Evolutionary conservation across 2,329 filamentous ascomycete genomes (phyloP), one percentile per base, ranked within the genome.

Genomic region (Aureobasidium musti): DNA sequence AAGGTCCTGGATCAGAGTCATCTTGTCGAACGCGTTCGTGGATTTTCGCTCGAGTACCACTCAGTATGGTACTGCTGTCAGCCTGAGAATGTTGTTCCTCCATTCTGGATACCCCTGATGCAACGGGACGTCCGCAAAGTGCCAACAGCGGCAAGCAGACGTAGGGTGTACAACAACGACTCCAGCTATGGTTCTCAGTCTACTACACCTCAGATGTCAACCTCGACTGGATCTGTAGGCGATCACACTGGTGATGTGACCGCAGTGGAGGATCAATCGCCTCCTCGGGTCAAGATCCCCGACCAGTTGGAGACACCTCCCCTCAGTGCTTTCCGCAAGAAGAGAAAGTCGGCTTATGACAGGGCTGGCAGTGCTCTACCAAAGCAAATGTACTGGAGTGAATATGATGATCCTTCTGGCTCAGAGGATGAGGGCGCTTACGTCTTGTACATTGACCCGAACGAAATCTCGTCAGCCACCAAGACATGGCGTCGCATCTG

Each of bases 391-490:
- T 95, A 94, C 74, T 96, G 91, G 91, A 94, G 91, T 76, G 91
- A 96, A 76, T 95, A 94, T 76, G 91, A 96, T 71, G 80, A 93
- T 74, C 90, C 90, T 10, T 92, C 91, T 74, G 90, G 92, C 65
- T 79, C 78, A 13, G 86, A 83, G 2, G 79, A 82, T 17, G 83
- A 87, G 23, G 71, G 72, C 50, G 84, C 83, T 35, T 95, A 92
- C 75, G 83, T 86, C 52, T 88, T 95, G 70, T 92, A 91, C 72
- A 81, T 94, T 67, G 84, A 93, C 73, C 90, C 91, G 0, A 84
- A 91, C 70, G 85, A 85, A 21, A 79, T 79, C 39, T 89, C 91
- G 65, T 87, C 89, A 0, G 88, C 90, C 17, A 78, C 64, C 7
- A 57, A 66, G 45, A 52, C 45, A 10, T 66, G 64, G 64, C 53